These are phyloP conservation scores for Juncus inflexus DNA, from an alignment of 176 grass and related monocot species.

Conservation along the genomic window DNA sequence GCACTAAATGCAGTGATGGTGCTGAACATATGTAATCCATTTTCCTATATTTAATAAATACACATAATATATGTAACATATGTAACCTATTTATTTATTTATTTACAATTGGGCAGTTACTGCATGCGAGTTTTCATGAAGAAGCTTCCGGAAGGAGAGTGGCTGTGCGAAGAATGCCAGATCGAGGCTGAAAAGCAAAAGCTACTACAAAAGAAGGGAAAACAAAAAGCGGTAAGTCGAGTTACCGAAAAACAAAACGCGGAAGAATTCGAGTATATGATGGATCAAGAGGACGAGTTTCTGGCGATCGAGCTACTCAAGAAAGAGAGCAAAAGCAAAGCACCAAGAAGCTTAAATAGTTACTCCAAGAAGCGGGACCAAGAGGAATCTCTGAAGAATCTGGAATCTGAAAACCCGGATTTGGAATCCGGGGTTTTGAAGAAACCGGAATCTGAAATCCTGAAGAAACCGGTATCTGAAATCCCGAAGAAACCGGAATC, in stretches of 20 bases:
- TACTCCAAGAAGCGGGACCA: no score
- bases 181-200: constrained; percentile 48
- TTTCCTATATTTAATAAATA: neutral
- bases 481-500: constrained; percentile 8
- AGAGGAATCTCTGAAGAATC: no score
- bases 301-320: no score
- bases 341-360: no score
- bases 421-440: neutral
- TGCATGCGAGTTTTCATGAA: constrained; percentile 77
- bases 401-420: no score
- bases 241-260: constrained; percentile 4
- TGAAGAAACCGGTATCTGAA: constrained; percentile 22
- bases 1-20: constrained; percentile 86
- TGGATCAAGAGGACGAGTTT: no score
- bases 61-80: constrained; percentile 1
- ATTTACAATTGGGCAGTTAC: constrained; percentile 57
- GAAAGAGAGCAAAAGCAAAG: no score
- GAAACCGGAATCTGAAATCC: constrained; percentile 19
- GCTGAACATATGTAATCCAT: constrained; percentile 89
- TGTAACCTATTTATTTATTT: constrained; percentile 13
- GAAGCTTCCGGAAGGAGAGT: constrained; percentile 71
- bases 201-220: constrained; percentile 36
- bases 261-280: no score
- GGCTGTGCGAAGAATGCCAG: constrained; percentile 96
- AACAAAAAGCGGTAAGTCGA: constrained; percentile 27